Base-by-base conservation (phyloP, 495 filamentous ascomycete species). In the Xylaria nigripes region DNA sequence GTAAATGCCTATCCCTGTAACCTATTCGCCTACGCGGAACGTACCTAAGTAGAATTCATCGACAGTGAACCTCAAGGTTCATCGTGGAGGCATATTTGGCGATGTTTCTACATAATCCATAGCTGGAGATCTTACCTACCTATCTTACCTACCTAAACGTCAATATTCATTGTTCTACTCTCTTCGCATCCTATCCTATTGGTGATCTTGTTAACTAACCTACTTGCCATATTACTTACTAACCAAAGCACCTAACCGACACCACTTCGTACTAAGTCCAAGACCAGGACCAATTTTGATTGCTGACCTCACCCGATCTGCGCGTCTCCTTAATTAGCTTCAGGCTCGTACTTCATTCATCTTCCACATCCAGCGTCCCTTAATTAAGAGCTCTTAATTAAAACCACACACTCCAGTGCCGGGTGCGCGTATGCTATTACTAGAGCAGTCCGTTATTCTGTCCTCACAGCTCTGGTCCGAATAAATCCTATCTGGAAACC, bases 251-350 rank as follows among this genome's bases (percentile, higher is more conserved):
- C 32, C 32, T 12, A 3, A 13, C 36, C 3, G 16, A 40, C 32
- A 8, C 51, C 22, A 47, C 27, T 47, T 23, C n/a, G 25, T 29
- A 32, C 27, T 1, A 12, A 18, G 5, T 25, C 10, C 18, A n/a
- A 16, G 34, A 29, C 27, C 44, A 47, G 19, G 45, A 34, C 51
- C 44, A 48, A 38, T 54, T 54, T 48, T 54, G 34, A 25, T 54
- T 41, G 24, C 44, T 54, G 44, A 41, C 51, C 32, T 36, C 21
- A 29, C 42, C 21, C 42, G 38, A 44, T 22, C 18, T 19, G 24
- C 13, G 47, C 51, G 22, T 53, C 51, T 48, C 51, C 51, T 42
- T 54, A 32, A 47, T 41, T 19, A 48, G 41, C 12, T 18, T 54
- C 29, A 22, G 19, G 23, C 42, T 32, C 23, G 15, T 6, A 9